Evolutionary conservation across 305 asterid species (phyloP).

Genomic region (Fraxinus angustifolia): DNA sequence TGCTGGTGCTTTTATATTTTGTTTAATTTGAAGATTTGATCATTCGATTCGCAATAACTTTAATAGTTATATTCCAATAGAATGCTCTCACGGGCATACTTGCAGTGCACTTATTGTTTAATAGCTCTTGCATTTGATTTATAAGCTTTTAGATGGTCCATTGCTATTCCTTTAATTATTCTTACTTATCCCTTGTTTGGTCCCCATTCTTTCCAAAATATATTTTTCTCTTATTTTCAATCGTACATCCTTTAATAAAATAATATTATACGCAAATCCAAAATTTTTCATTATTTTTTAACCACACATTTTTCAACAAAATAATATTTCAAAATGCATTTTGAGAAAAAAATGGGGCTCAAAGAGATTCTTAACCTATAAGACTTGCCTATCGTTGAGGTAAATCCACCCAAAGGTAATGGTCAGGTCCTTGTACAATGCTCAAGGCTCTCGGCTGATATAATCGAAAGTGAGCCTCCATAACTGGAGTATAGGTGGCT

Average conservation of each 20-base stretch:
- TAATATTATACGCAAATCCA: too few relatives aligned
- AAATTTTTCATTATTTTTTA: too few relatives aligned
- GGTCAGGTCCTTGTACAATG: not conserved
- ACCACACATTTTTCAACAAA: too few relatives aligned
- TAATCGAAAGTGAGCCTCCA: not conserved
- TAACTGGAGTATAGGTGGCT: not conserved
- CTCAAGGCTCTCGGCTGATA: not conserved
- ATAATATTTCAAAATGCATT: too few relatives aligned
- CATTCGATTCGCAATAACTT: not conserved
- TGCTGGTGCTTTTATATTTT: not conserved
- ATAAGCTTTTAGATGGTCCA: not conserved
- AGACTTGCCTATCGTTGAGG: not conserved
- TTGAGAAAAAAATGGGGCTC: too few relatives aligned
- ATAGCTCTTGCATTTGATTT: not conserved
- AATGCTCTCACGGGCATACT: not conserved
- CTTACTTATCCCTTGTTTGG: not conserved
- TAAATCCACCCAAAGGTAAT: not conserved
- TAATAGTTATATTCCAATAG: not conserved
- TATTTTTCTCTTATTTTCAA: too few relatives aligned
- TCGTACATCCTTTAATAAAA: too few relatives aligned
- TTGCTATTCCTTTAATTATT: not conserved
- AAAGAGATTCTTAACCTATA: not conserved
- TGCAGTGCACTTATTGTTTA: not conserved
- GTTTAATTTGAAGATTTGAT: slow-evolving; percentile 3
- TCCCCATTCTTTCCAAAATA: too few relatives aligned